Evolutionary conservation across 495 filamentous ascomycete species (phyloP), one percentile per base, ranked within the genome.

Genomic region (Penicillium turbatum): DNA sequence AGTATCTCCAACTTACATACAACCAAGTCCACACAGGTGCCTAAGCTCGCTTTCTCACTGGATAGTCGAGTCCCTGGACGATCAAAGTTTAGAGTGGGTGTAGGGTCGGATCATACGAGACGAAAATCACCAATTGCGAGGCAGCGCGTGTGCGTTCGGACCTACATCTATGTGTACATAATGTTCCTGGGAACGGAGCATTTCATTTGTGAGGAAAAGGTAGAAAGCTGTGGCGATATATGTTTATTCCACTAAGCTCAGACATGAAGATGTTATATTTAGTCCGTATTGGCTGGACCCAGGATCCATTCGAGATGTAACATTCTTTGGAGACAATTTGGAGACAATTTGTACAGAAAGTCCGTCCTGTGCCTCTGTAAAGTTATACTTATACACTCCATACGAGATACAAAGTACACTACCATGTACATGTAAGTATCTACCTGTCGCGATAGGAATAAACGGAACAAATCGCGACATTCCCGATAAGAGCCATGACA

Each of bases 251-350:
- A 54, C 55, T 57, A 58, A 24, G 17, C 38, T 40, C 38, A 12
- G 44, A 31, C 5, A 26, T 58, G 47, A 55, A 48, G 55, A 61
- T 41, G 36, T 58, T 58, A 61, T 58, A 55, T 55, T 52, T 58
- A 58, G 55, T 43, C 21, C 4, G 21, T 24, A 4, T 24, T 2
- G 21, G 21, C 13, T 10, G 40, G 30, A 48, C 32, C 17, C 13
- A 48, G 19, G 21, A 24, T 24, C 21, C 21, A 24, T 24, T n/a
- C 21, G 21, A 24, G 21, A 24, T 24, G 21, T 24, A n/a, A n/a
- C n/a, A n/a, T n/a, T n/a, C n/a, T n/a, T n/a, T 24, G 21, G 21
- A 24, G 21, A 2, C 2, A 4, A 24, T 24, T 24, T 24, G 21
- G 21, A 24, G 21, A 2, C 2, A 4, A 24, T 24, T 24, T 24